phyloP scores from a whole-genome alignment of 2,329 filamentous ascomycete species.

The Tolypocladium capitatum region DNA sequence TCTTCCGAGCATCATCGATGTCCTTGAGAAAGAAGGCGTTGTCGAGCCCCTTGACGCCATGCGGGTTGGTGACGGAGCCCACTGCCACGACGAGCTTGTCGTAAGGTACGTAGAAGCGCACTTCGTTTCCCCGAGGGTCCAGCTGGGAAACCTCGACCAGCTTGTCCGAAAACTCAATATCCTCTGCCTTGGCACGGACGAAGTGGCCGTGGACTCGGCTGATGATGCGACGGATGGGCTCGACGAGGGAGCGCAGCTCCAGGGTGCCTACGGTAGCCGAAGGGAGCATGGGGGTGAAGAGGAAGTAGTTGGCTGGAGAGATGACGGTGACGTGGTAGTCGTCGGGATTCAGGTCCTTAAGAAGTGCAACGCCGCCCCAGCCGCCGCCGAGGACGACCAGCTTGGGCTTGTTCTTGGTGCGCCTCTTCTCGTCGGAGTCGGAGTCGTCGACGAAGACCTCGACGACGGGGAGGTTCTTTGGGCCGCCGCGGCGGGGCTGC shows the following conservation, averaged over 20 bases:
- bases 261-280: constrained; percentile 94
- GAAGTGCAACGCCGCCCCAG: constrained; percentile 83
- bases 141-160: constrained; percentile 73
- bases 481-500: constrained; percentile 68
- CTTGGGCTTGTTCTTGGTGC: constrained; percentile 75
- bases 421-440: constrained; percentile 56
- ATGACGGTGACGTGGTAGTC: constrained; percentile 95
- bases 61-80: constrained; percentile 83
- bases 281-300: constrained; percentile 96
- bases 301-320: constrained; percentile 88
- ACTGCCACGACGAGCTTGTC: constrained; percentile 92
- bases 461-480: constrained; percentile 88
- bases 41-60: constrained; percentile 89
- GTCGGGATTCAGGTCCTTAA: constrained; percentile 80
- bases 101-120: constrained; percentile 86
- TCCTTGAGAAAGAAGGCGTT: constrained; percentile 93
- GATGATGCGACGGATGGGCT: constrained; percentile 81
- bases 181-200: constrained; percentile 71
- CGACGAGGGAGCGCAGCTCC: constrained; percentile 79
- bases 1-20: constrained; percentile 79
- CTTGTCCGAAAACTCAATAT: constrained; percentile 85
- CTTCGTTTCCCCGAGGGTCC: constrained; percentile 57
- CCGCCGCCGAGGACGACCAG: constrained; percentile 87
- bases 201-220: constrained; percentile 73
- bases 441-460: constrained; percentile 83